Evolutionary conservation across 805 yeast species (phyloP), one percentile per base, ranked within the genome.

Genomic region (Candida maris): DNA sequence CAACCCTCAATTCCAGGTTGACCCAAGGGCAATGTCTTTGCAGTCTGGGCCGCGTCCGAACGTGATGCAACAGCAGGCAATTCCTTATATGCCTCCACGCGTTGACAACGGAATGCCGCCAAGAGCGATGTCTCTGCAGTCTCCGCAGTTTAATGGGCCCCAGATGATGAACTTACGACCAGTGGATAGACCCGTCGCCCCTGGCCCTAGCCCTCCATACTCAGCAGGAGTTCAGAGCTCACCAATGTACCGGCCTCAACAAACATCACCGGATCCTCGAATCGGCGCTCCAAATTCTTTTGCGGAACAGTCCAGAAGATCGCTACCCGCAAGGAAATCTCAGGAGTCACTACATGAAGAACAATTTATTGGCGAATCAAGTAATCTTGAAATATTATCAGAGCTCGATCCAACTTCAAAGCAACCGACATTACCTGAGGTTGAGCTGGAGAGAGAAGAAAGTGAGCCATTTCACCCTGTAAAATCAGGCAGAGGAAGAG

Each of bases 21-120:
- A 63, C 25, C 70, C 73, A 10, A 54, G 75, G 25, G 59, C 77
- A 4, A 70, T 69, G 77, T 71, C 77, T 1, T 63, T 48, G 65
- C 64, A 48, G 52, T 57, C 37, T 42, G 19, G 61, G 42, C 49
- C 56, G 5, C 36, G 37, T 5, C 22, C 34, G 24, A 24, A 38
- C 39, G 38, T 39, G 27, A 37, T 39, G 16, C 50, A 46, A 9
- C 17, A 34, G 18, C 39, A 34, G 17, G 8, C 19, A 8, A 9
- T 8, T 17, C 21, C 21, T 28, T 16, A 7, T 17, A 15, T 6
- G 14, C 10, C 31, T 28, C 31, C 31, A 8, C 18, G n/a, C n/a
- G n/a, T 8, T 28, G 31, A 18, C 6, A 8, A 8, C 20, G 21
- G 9, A 18, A 28, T 9, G 3, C 42, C 39, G 7, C 48, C 51